Conservation (phyloP, 495 filamentous ascomycete species). For the Daldinia vernicosa region DNA sequence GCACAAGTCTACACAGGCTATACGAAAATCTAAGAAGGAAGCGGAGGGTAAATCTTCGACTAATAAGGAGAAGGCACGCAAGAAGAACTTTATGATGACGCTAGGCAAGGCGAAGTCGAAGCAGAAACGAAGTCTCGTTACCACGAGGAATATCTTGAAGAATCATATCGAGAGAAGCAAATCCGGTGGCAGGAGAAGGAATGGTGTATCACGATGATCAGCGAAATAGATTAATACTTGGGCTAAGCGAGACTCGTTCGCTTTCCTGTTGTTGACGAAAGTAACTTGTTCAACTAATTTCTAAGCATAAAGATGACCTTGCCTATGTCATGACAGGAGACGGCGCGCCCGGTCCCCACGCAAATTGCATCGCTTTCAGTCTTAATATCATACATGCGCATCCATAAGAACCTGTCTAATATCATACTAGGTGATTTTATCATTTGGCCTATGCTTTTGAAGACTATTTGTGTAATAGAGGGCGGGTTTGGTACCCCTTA, state of each 20-base stretch:
- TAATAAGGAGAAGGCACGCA: constrained; percentile 95
- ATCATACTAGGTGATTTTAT: not conserved
- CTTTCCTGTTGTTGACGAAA: not conserved
- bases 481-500: not conserved
- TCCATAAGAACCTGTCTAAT: not conserved
- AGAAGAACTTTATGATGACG: constrained; percentile 99
- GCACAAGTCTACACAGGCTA: constrained; percentile 82
- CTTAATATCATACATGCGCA: not conserved
- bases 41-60: constrained; percentile 91
- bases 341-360: not conserved
- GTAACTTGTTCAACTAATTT: not conserved
- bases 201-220: constrained; percentile 50
- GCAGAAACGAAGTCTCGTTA: constrained; percentile 88
- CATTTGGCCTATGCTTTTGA: not conserved
- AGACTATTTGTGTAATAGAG: not conserved
- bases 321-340: not conserved
- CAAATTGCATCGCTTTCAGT: not conserved
- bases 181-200: constrained; percentile 83
- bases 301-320: not conserved
- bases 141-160: constrained; percentile 79
- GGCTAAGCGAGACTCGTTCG: not conserved
- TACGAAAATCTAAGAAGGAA: constrained; percentile 83
- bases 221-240: constrained; percentile 2
- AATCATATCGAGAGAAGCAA: constrained; percentile 85
- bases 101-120: constrained; percentile 92